Evolutionary conservation across 2,329 filamentous ascomycete species (phyloP).

Genomic region (Clonostachys solani): DNA sequence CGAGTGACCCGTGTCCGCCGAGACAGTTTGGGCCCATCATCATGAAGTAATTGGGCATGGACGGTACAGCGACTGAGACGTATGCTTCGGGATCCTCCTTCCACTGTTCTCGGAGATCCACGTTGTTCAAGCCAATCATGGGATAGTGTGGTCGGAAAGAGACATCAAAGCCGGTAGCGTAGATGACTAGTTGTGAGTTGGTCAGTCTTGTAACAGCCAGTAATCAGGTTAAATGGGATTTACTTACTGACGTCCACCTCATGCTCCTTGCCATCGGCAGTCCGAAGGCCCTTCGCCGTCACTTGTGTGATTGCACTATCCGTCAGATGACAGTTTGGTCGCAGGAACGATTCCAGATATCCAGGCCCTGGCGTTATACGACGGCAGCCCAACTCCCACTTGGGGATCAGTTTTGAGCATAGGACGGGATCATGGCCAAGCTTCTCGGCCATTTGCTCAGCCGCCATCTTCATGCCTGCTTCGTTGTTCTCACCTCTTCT

Average conservation of each 20-base stretch:
- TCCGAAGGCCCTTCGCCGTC: background rate
- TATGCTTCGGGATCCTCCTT: background rate
- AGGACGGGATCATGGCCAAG: background rate
- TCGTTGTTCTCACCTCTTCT: too few species aligned
- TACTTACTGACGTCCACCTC: conserved; percentile 9
- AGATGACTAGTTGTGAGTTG: background rate
- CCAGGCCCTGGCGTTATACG: background rate
- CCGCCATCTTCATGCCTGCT: too few species aligned
- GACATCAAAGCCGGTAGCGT: background rate
- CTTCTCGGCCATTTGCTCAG: background rate
- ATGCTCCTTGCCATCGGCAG: conserved; percentile 4
- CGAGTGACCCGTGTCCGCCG: conserved; percentile 44
- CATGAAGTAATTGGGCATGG: conserved; percentile 1
- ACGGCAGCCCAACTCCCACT: background rate
- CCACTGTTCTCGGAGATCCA: background rate
- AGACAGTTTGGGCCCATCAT: conserved; percentile 40
- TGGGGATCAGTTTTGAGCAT: background rate
- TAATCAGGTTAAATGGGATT: too few species aligned
- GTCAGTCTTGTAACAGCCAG: too few species aligned
- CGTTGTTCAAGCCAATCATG: background rate
- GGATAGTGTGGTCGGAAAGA: background rate
- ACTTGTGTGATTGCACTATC: background rate
- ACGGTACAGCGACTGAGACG: background rate
- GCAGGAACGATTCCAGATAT: background rate
- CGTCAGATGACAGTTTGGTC: background rate